These are phyloP conservation scores for Starmerella bombi DNA, from an alignment of 805 yeast genomes.

Conservation along the genomic window DNA sequence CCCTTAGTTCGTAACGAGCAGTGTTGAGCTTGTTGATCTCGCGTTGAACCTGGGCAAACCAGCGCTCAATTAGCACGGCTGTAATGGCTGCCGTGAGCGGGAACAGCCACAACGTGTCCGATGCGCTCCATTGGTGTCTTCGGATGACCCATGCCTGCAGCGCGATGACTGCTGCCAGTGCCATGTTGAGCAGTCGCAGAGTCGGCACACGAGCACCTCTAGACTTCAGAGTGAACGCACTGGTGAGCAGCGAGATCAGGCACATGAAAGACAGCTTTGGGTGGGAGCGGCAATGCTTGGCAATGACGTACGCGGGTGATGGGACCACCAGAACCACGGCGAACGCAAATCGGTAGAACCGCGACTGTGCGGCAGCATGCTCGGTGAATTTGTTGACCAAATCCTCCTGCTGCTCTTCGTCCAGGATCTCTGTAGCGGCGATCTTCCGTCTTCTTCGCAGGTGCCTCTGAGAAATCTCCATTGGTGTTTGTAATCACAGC, in stretches of 20 bases:
- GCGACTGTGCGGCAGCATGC: constrained; percentile 20
- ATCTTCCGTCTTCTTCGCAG: constrained; percentile 12
- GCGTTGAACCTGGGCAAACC: constrained; percentile 22
- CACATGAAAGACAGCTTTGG: constrained; percentile 24
- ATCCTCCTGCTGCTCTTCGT: constrained; percentile 25
- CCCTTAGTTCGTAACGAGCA: constrained; percentile 21
- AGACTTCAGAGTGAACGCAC: constrained; percentile 17
- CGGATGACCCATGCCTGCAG: constrained; percentile 19
- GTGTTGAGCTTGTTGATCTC: constrained; percentile 14
- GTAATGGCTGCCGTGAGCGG: constrained; percentile 23
- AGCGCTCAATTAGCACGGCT: constrained; percentile 19
- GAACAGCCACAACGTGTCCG: constrained; percentile 26
- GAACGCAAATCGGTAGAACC: constrained; percentile 21
- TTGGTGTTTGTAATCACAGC: constrained; percentile 1
- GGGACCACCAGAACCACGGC: constrained; percentile 23
- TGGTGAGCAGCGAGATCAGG: constrained; percentile 18
- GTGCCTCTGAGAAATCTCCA: constrained; percentile 11
- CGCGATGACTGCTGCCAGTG: constrained; percentile 19
- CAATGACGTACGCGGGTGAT: constrained; percentile 24
- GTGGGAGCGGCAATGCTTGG: constrained; percentile 23
- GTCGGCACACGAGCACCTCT: constrained; percentile 2
- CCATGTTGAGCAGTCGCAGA: constrained; percentile 13
- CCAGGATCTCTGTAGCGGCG: constrained; percentile 15
- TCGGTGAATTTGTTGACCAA: constrained; percentile 20
- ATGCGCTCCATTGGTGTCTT: constrained; percentile 16